Base-by-base conservation (phyloP, 805 yeast species). In the Starmerella apis region DNA sequence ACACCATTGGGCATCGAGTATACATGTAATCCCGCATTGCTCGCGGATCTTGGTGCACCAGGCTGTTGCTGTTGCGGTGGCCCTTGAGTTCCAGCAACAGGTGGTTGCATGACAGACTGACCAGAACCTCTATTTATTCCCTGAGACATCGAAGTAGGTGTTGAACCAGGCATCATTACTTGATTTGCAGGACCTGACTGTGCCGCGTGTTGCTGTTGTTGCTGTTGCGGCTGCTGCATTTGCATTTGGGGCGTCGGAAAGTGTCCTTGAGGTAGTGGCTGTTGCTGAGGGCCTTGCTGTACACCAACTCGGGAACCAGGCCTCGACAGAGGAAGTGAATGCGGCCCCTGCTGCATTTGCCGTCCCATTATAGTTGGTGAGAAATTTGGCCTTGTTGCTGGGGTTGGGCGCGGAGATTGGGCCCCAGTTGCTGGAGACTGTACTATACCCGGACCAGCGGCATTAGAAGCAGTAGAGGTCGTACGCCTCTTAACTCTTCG, bases 41-140 rank as follows among this genome's bases (percentile, higher is more conserved):
- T 20, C 9, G 33, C 42, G 1, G 48, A n/a, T 6, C 30, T 31
- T 1, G 33, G 33, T n/a, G 19, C 20, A 4, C 4, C 18, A 20
- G 22, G 30, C 19, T 22, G 18, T 20, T 23, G 30, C 19, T 22
- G 18, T 20, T 23, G 47, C 24, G 18, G 41, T 47, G 18, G 41
- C 47, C 20, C 42, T 50, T 27, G 45, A 8, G 25, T 19, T 4
- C 54, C 16, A 31, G 45, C 43, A 27, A 33, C 43, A 19, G 48
- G 25, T 14, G 39, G 43, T 42, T 48, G 46, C 20, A 16, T 14
- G 6, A 13, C 23, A 8, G 37, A 31, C n/a, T n/a, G 30, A 9
- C 10, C 30, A 27, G 30, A 27, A 11, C 30, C 35, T 16, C 37
- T 33, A 13, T n/a, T 33, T 13, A 13, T 6, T 13, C 22, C 37